Percentiles rank a stretch among this genome's conserved stretches.
These are phyloP conservation scores for Trichoderma sp. DNA, from an alignment of 2,329 filamentous ascomycete genomes.

Conservation along the genomic window DNA sequence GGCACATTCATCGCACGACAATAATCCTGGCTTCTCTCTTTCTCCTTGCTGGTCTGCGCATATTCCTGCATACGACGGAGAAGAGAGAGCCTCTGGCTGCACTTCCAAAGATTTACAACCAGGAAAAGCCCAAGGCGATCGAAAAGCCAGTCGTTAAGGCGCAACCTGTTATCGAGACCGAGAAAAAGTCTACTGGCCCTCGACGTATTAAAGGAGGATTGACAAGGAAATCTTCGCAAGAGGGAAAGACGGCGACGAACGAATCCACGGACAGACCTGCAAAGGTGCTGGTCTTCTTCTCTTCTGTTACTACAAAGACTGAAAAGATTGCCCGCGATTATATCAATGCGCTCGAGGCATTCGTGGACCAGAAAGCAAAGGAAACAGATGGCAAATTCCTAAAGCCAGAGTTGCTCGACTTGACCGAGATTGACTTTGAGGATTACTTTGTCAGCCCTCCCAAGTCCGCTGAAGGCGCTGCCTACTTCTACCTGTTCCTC, in stretches of 20 bases:
- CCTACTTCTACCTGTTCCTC: constrained; percentile 80
- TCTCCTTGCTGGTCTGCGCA: constrained; percentile 41
- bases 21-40: constrained; percentile 44
- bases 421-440: constrained; percentile 87
- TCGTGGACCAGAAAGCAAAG: constrained; percentile 52
- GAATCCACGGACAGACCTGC: constrained; percentile 47
- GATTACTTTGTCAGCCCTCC: constrained; percentile 85
- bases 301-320: constrained; percentile 82
- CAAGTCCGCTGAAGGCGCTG: constrained; percentile 55
- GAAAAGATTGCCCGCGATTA: constrained; percentile 70
- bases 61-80: constrained; percentile 45
- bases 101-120: constrained; percentile 40
- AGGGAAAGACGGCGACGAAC: constrained; percentile 32
- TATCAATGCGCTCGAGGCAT: constrained; percentile 52
- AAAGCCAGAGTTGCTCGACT: constrained; percentile 68
- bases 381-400: constrained; percentile 44
- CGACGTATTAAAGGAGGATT: constrained; percentile 51
- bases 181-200: constrained; percentile 45
- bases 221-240: constrained; percentile 34
- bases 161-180: constrained; percentile 30
- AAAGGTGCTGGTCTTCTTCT: constrained; percentile 83
- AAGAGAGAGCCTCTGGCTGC: constrained; percentile 38
- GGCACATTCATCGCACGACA: constrained; percentile 50
- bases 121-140: constrained; percentile 22
- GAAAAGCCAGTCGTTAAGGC: not conserved